Base-by-base conservation (phyloP, 2,329 filamentous ascomycete genomes). In the Pseudogymnoascus sp. region DNA sequence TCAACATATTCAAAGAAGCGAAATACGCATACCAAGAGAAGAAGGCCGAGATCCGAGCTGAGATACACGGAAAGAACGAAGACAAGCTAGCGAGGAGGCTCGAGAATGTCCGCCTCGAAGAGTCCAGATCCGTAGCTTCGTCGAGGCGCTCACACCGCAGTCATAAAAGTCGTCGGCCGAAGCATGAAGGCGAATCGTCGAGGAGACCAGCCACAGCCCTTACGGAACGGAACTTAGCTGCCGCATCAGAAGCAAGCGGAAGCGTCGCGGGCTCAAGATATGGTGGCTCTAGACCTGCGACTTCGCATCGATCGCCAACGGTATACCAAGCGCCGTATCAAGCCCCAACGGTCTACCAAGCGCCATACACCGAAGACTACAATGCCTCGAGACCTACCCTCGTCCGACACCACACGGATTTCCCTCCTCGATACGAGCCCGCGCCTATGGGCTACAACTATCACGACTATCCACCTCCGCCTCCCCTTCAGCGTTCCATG, bases 1-100 rank as follows among this genome's bases (percentile, higher is more conserved):
- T 96, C 71, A 88, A 87, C 73, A 88, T 97, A 72, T 96, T 96
- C 81, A 96, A 91, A 74, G 92, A 97, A 73, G 93, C 93, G 66
- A 91, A 91, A 73, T 86, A 88, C 61, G 90, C 90, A 63, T 97
- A 97, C 76, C 83, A 88, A 63, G 91, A 96, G 71, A 90, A 90
- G 72, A 96, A 96, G 75, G 88, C 90, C 5, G 86, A 92, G 68
- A 83, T 96, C 69, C 87, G 86, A 73, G 85, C 88, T 18, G 85
- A 90, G 68, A 83, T 86, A 70, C 86, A 88, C 70, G 79, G 79
- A 40, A 80, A 81, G 65, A 71, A 80, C 41, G 79, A 81, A 60
- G 83, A 87, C 68, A 82, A 78, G 68, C 78, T 82, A 67, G 81
- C 88, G 62, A 83, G 87, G 66, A 88, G 80, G 79, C 63, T 43